Evolutionary conservation across 352 stramenopile species (phyloP).

Genomic region (Phytopythium montanum): DNA sequence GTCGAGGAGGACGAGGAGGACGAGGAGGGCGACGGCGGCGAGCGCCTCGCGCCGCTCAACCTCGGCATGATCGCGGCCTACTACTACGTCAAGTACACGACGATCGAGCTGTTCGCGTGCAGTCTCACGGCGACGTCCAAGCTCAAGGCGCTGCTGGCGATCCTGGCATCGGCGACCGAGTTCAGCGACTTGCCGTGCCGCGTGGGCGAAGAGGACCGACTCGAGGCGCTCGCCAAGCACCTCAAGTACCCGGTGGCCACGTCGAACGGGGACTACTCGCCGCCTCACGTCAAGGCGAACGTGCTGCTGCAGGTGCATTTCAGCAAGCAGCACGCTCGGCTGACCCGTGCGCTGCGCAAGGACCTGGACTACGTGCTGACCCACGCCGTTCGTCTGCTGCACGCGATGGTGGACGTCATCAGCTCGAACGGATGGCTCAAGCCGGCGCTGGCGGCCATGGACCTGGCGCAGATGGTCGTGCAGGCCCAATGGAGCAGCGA

Average conservation of each 20-base stretch:
- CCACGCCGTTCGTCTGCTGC: slow-evolving; percentile 92
- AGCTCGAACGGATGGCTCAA: slow-evolving; percentile 99
- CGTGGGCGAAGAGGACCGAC: slow-evolving; percentile 92
- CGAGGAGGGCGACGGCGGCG: slow-evolving; percentile 83
- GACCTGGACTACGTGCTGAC: slow-evolving; percentile 92
- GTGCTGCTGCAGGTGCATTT: slow-evolving; percentile 98
- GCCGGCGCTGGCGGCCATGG: slow-evolving; percentile 97
- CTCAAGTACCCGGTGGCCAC: slow-evolving; percentile 91
- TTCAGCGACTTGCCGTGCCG: slow-evolving; percentile 94
- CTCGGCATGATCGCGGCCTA: slow-evolving; percentile 99
- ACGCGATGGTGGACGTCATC: slow-evolving; percentile 99
- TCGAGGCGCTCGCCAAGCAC: slow-evolving; percentile 93
- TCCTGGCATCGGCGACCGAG: slow-evolving; percentile 95
- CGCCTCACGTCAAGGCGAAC: slow-evolving; percentile 95
- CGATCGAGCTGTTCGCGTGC: slow-evolving; percentile 98
- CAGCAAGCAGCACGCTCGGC: slow-evolving; percentile 84
- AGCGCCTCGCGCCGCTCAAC: slow-evolving; percentile 95
- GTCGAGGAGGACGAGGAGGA: slow-evolving; percentile 84
- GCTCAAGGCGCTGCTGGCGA: slow-evolving; percentile 95
- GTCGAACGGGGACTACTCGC: slow-evolving; percentile 80
- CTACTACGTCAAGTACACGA: slow-evolving; percentile 99
- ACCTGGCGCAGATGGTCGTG: slow-evolving; percentile 99
- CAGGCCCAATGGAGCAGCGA: slow-evolving; percentile 98
- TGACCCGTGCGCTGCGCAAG: slow-evolving; percentile 90
- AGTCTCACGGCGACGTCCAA: slow-evolving; percentile 97